Conservation (phyloP, 352 stramenopile species). For the Thalassiosira allenii region DNA sequence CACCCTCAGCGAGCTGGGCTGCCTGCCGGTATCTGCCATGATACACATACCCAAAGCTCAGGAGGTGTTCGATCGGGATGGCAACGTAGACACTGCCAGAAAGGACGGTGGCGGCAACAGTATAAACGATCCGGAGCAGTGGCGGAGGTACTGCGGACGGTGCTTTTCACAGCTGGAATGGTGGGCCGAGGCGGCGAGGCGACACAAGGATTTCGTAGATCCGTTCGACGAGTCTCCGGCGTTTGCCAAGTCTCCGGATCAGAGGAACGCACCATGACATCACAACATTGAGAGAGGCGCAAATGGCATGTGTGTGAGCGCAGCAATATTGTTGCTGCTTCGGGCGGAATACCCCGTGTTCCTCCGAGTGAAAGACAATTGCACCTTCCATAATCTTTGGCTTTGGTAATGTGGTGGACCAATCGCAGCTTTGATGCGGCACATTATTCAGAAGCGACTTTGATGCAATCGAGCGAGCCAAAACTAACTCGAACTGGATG, state of each 20-base stretch:
- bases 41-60: constrained; percentile 78
- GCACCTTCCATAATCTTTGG: too few species aligned
- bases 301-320: too few species aligned
- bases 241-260: constrained; percentile 58
- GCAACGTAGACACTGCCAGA: constrained; percentile 33
- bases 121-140: constrained; percentile 47
- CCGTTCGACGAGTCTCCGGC: constrained; percentile 67
- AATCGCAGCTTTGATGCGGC: too few species aligned
- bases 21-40: constrained; percentile 82
- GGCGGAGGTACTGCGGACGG: constrained; percentile 64
- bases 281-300: too few species aligned
- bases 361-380: too few species aligned
- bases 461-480: too few species aligned
- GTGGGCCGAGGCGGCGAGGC: constrained; percentile 69
- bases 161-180: constrained; percentile 81
- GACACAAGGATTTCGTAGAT: constrained; percentile 64
- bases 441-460: too few species aligned
- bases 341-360: too few species aligned
- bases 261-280: constrained; percentile 72
- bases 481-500: too few species aligned
- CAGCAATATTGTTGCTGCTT: too few species aligned
- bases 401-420: too few species aligned
- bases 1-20: constrained; percentile 83
- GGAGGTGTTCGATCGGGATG: constrained; percentile 76
- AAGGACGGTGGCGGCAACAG: neutral